Conservation (phyloP, 805 yeast genomes). For the Trichomonascus vanleenenianus region DNA sequence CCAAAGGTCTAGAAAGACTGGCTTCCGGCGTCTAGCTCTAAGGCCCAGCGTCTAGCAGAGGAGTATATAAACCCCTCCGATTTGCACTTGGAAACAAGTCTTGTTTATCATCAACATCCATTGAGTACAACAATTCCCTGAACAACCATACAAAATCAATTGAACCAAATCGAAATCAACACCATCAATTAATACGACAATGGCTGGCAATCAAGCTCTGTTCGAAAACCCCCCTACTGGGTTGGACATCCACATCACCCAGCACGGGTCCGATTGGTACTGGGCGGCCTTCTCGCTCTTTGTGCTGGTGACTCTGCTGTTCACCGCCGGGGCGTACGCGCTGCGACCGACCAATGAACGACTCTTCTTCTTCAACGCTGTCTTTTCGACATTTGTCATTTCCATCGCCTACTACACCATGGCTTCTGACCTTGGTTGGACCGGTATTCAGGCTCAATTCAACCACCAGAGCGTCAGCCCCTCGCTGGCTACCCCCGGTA, state of each 20-base stretch:
- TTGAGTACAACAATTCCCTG: too few species aligned
- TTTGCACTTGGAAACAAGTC: too few species aligned
- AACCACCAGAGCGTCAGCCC: constrained; percentile 35
- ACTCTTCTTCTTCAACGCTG: constrained; percentile 33
- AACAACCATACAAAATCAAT: too few species aligned
- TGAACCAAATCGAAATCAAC: too few species aligned
- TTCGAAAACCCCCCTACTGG: constrained; percentile 36
- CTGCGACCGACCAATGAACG: constrained; percentile 29
- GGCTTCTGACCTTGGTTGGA: constrained; percentile 53
- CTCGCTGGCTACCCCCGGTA: constrained; percentile 22
- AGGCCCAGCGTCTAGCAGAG: too few species aligned
- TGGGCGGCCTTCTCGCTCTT: constrained; percentile 55
- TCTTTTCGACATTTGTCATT: constrained; percentile 35
- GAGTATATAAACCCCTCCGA: too few species aligned
- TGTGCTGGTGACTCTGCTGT: constrained; percentile 31
- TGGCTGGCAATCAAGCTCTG: constrained; percentile 23
- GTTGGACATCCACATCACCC: constrained; percentile 45
- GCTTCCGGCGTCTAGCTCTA: too few species aligned
- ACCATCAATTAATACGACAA: too few species aligned
- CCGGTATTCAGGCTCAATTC: constrained; percentile 41
- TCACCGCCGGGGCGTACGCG: constrained; percentile 23
- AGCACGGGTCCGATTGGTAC: constrained; percentile 58
- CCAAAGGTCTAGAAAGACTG: too few species aligned
- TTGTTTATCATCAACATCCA: too few species aligned
- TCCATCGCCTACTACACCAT: constrained; percentile 46